phyloP scores from a whole-genome alignment of 2,329 filamentous ascomycete genomes.

The Venturia nashicola region DNA sequence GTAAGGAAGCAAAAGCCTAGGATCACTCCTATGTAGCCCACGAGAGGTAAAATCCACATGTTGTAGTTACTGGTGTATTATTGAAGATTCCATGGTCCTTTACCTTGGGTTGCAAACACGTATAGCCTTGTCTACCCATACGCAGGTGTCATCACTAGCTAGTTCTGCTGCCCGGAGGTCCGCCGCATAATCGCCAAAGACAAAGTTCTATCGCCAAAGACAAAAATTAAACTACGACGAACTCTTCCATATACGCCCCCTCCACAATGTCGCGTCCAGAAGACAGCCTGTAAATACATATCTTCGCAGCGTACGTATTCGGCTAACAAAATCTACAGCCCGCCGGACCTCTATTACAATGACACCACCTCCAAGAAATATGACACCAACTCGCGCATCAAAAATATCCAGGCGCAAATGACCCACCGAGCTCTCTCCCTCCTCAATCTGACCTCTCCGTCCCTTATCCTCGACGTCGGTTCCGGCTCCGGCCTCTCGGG shows the following conservation, averaged over 20 bases:
- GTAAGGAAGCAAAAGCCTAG: conserved; percentile 91
- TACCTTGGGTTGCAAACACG: background rate
- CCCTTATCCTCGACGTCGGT: conserved; percentile 89
- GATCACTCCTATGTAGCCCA: conserved; percentile 79
- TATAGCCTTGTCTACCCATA: background rate
- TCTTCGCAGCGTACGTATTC: conserved; percentile 14
- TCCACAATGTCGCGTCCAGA: conserved; percentile 87
- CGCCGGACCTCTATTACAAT: conserved; percentile 95
- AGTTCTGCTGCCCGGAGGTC: background rate
- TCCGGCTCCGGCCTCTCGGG: conserved; percentile 91
- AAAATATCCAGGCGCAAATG: conserved; percentile 91
- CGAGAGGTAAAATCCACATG: conserved; percentile 92
- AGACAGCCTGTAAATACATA: conserved; percentile 63
- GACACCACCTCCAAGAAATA: conserved; percentile 94
- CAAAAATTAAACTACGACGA: background rate
- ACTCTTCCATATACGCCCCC: background rate
- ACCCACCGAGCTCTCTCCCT: conserved; percentile 86
- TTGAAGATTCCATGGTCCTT: background rate
- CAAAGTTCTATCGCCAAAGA: background rate
- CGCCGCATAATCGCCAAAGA: background rate
- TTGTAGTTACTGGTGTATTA: conserved; percentile 17
- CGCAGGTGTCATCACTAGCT: background rate
- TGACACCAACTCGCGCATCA: conserved; percentile 89
- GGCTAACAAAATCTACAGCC: conserved; percentile 37
- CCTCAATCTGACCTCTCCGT: conserved; percentile 66